Evolutionary conservation across 345 rosid genomes (phyloP).

Genomic region (Salix caprea): DNA sequence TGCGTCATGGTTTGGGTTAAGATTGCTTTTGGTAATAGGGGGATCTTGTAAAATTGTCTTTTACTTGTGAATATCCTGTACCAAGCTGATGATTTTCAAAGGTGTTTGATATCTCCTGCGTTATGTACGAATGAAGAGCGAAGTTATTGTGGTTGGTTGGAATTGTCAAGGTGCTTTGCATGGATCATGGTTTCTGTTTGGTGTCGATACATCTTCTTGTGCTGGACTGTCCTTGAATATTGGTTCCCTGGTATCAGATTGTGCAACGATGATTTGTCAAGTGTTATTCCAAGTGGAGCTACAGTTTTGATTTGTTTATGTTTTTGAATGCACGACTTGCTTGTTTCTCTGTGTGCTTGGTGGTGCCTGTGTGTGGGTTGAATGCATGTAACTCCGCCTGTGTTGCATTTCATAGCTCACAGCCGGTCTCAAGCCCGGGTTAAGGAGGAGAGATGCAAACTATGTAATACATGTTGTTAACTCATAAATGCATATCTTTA

Average conservation of each 20-base stretch:
- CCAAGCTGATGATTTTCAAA: not conserved
- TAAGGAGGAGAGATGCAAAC: conserved; percentile 11
- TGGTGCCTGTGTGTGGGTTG: not conserved
- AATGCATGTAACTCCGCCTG: conserved; percentile 15
- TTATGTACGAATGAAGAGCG: not conserved
- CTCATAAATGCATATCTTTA: not conserved
- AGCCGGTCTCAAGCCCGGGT: conserved; percentile 18
- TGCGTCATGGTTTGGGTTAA: not conserved
- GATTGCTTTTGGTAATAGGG: not conserved
- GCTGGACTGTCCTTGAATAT: not conserved
- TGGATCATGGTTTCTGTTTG: not conserved
- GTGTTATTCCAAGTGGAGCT: not conserved
- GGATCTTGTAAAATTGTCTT: not conserved
- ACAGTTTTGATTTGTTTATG: not conserved
- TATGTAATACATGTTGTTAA: not conserved
- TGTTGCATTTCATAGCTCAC: not conserved
- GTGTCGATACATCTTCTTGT: not conserved
- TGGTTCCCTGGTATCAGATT: not conserved
- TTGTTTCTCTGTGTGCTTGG: not conserved
- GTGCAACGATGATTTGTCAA: not conserved
- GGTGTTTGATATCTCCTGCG: not conserved
- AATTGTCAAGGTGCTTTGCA: not conserved
- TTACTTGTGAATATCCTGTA: not conserved
- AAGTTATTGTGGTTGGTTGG: not conserved
- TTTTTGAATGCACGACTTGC: not conserved